Evolutionary conservation across 495 filamentous ascomycete species (phyloP), one percentile per base, ranked within the genome.

Genomic region (Hypoxylon crocopeplum): DNA sequence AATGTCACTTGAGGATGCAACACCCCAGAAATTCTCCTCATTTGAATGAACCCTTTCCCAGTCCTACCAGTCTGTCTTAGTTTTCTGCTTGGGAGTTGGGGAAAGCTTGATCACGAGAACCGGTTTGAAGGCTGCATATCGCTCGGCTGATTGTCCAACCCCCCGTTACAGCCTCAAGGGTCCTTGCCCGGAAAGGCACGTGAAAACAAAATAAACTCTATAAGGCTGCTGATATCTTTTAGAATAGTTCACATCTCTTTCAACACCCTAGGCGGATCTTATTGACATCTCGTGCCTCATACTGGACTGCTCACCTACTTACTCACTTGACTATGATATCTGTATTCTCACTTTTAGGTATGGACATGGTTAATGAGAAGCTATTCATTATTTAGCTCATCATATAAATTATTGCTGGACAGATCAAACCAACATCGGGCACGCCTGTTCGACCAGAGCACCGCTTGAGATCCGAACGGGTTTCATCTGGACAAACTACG

Each of bases 1-100:
- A 54, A 64, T 64, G 55, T 64, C 55, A 64, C 55, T 59, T 41
- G 61, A 55, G 61, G 46, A 56, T 59, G 61, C 55, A 59, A 64
- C 50, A 64, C 61, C 61, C 61, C 55, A 59, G 61, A 53, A 27
- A 45, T 37, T 19, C 48, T 41, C 52, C 56, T 53, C 56, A 34
- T 52, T 38, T 45, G 12, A 47, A 57, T 22, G 27, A 61, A 61
- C 62, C 62, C 56, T 66, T 66, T 66, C 62, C 62, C 62, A 57
- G 39, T 62, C 53, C 62, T 57, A 34, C 48, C 50, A 54, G 24
- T 8, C 24, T 54, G 51, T 57, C 50, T 57, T 19, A 45, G 50
- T 24, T 17, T 22, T 19, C n/a, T 50, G n/a, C 25, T 56, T 27
- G 46, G 45, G 56, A 51, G 29, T 48, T 48, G 21, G 61, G 55